A percentile compares a stretch with the other conserved stretches of the same genome.
Evolutionary conservation across 75 land plant species (phyloP).

Genomic region (Sequoia sempervirens): DNA sequence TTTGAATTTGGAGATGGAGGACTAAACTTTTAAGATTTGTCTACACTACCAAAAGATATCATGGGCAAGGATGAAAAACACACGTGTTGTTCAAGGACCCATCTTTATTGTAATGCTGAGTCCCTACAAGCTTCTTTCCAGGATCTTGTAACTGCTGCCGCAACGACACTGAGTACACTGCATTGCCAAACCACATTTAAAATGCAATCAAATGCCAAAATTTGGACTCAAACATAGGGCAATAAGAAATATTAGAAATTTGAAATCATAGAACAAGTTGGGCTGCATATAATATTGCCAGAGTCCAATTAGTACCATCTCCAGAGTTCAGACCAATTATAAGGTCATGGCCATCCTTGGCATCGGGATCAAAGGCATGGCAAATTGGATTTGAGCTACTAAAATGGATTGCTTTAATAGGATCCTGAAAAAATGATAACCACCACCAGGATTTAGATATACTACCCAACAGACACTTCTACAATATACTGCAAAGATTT

Average conservation of each 20-base stretch:
- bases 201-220: constrained; percentile 4
- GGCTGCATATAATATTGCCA: neutral
- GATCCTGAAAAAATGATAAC: constrained; percentile 60
- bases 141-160: constrained; percentile 94
- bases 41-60: neutral
- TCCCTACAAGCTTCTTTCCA: constrained; percentile 96
- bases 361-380: constrained; percentile 87
- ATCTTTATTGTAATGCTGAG: constrained; percentile 95
- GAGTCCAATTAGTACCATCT: constrained; percentile 57
- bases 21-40: neutral
- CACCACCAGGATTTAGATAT: neutral
- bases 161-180: constrained; percentile 86
- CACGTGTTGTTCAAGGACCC: constrained; percentile 82
- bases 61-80: constrained; percentile 1
- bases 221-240: neutral
- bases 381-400: constrained; percentile 76
- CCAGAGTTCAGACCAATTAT: constrained; percentile 87
- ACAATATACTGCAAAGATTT: neutral
- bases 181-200: neutral
- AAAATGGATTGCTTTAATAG: constrained; percentile 81
- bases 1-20: neutral
- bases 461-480: neutral
- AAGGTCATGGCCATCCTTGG: constrained; percentile 94
- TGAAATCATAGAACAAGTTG: neutral
- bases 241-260: neutral